These are phyloP conservation scores for Chloromonas sp. DNA, from an alignment of 163 green algal species.

Conservation along the genomic window DNA sequence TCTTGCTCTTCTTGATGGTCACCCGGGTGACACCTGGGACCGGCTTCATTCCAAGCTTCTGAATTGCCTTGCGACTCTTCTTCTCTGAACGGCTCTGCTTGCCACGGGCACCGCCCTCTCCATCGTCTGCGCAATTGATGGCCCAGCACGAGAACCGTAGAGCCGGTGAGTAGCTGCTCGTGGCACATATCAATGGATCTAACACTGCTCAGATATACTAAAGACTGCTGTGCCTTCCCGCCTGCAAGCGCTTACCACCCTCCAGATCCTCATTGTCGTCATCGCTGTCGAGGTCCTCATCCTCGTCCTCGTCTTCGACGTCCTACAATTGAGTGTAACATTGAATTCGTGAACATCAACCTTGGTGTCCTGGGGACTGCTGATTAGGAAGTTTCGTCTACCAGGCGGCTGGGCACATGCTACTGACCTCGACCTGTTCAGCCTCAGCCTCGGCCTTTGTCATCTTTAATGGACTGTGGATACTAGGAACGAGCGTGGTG, in stretches of 20 bases:
- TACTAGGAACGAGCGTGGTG: neutral
- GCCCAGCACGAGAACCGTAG: neutral
- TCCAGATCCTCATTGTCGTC: conserved; percentile 33
- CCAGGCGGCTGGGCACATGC: neutral
- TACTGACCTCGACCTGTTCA: neutral
- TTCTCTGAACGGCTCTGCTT: conserved; percentile 97
- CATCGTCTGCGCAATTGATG: neutral
- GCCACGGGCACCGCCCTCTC: conserved; percentile 34
- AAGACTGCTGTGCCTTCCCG: neutral
- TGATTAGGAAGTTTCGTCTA: neutral
- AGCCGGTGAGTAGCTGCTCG: neutral
- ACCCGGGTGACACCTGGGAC: conserved; percentile 85
- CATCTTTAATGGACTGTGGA: neutral
- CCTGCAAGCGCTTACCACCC: neutral
- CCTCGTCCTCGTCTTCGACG: conserved; percentile 22
- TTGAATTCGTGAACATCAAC: neutral
- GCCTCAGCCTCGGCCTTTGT: neutral
- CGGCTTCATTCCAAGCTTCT: conserved; percentile 99
- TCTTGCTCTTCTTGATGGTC: conserved; percentile 98
- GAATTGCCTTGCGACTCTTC: conserved; percentile 97
- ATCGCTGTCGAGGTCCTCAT: neutral
- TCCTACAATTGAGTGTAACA: conserved; percentile 7
- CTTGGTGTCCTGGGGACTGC: neutral
- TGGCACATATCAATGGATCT: neutral
- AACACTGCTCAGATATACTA: neutral